Percentiles rank a stretch among this genome's conserved stretches.
These are phyloP conservation scores for Austropuccinia psidii DNA, from an alignment of 1,284 basidiomycete genomes.

Conservation along the genomic window DNA sequence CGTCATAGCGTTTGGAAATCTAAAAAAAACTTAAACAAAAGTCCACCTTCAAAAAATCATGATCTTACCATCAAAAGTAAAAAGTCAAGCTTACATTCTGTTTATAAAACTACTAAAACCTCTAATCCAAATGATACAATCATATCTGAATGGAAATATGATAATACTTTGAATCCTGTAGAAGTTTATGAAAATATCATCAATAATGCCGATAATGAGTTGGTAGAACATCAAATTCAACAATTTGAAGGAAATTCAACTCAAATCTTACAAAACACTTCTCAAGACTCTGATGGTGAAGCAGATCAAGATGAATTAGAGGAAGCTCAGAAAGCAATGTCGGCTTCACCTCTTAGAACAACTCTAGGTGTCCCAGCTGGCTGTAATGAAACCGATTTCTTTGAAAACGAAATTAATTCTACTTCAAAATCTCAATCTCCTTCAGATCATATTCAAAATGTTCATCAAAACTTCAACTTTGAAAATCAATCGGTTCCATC, in stretches of 20 bases:
- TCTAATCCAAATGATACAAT: background rate
- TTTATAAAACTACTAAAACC: constrained; percentile 75
- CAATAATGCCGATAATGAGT: constrained; percentile 39
- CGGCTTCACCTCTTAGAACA: constrained; percentile 12
- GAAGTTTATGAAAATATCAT: constrained; percentile 48
- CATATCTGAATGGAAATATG: constrained; percentile 53
- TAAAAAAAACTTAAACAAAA: constrained; percentile 11
- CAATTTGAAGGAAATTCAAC: constrained; percentile 10
- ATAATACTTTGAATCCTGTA: constrained; percentile 53
- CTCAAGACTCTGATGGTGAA: background rate
- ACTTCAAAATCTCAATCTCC: background rate
- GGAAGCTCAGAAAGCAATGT: constrained; percentile 31
- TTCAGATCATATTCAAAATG: background rate
- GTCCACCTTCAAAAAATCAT: constrained; percentile 16
- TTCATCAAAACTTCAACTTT: background rate
- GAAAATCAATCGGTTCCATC: background rate
- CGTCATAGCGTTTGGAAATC: constrained; percentile 46
- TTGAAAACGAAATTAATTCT: background rate
- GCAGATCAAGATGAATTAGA: constrained; percentile 21
- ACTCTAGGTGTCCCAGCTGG: constrained; percentile 29
- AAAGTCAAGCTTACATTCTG: constrained; percentile 83
- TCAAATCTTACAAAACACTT: background rate
- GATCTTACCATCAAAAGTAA: constrained; percentile 40
- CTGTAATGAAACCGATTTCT: constrained; percentile 6
- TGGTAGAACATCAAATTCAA: constrained; percentile 27